Conservation (phyloP, 2,329 filamentous ascomycete species). For the Aspergillus spinulosporus region DNA sequence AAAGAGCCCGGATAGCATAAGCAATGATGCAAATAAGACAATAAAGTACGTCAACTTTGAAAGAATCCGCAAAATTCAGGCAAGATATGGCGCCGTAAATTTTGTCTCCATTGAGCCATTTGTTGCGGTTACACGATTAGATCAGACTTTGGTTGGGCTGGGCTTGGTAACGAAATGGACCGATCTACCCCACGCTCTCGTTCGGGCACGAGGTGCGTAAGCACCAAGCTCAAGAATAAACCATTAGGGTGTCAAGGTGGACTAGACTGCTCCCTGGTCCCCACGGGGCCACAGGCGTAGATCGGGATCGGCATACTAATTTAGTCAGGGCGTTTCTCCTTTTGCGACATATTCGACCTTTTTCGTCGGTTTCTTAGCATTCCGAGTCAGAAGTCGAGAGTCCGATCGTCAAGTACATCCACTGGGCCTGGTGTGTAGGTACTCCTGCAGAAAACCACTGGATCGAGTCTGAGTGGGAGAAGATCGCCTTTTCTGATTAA, state of each 20-base stretch:
- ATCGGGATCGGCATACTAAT: slow-evolving; percentile 3
- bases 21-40: neutral
- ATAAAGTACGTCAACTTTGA: neutral
- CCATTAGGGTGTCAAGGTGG: neutral
- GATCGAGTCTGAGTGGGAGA: too few relatives aligned
- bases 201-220: neutral
- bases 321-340: neutral
- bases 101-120: neutral
- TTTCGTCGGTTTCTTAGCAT: too few relatives aligned
- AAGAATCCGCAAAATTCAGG: too few relatives aligned
- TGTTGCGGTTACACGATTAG: too few relatives aligned
- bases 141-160: neutral
- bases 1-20: neutral
- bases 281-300: neutral
- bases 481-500: neutral
- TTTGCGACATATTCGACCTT: neutral
- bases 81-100: too few relatives aligned
- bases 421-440: neutral
- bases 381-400: neutral
- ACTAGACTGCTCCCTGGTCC: neutral
- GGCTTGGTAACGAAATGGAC: neutral
- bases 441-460: too few relatives aligned
- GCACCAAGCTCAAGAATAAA: neutral
- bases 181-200: neutral
- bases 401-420: too few relatives aligned